These are phyloP conservation scores for Brettanomyces custersianus DNA, from an alignment of 805 yeast species.

Conservation along the genomic window DNA sequence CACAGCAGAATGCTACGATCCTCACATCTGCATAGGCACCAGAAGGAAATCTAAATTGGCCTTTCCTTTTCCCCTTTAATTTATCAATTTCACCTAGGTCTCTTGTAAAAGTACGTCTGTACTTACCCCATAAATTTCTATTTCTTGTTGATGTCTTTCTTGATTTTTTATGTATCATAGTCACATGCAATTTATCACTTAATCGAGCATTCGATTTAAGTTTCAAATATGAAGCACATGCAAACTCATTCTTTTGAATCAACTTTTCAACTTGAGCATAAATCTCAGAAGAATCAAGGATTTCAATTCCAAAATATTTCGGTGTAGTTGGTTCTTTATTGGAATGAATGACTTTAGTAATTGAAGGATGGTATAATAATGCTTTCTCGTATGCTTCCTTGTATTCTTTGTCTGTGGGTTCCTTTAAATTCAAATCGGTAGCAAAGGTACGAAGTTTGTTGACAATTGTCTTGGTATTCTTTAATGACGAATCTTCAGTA, in stretches of 20 bases:
- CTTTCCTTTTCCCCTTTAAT: conserved; percentile 3
- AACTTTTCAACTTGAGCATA: not conserved
- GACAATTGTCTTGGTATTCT: conserved; percentile 40
- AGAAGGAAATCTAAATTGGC: conserved; percentile 11
- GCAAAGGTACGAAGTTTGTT: conserved; percentile 28
- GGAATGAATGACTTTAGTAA: conserved; percentile 27
- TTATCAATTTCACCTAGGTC: conserved; percentile 6
- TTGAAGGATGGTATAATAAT: conserved; percentile 42
- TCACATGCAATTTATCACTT: conserved; percentile 56
- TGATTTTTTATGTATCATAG: conserved; percentile 41
- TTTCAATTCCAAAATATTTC: conserved; percentile 36
- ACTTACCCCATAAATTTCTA: conserved; percentile 12
- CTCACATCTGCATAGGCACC: conserved; percentile 28
- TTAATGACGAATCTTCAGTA: conserved; percentile 34
- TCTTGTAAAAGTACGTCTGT: conserved; percentile 9
- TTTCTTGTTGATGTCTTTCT: conserved; percentile 9
- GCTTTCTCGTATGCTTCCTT: conserved; percentile 44
- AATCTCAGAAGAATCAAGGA: conserved; percentile 17
- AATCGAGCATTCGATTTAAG: conserved; percentile 26
- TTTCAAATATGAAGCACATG: not conserved
- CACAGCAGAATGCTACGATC: conserved; percentile 40
- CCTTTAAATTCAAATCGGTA: conserved; percentile 30
- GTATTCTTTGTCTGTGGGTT: conserved; percentile 35
- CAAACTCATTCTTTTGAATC: conserved; percentile 8
- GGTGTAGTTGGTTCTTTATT: conserved; percentile 20